phyloP scores from a whole-genome alignment of 371 early-diverging fungal species.

The Fennellomyces sp. region DNA sequence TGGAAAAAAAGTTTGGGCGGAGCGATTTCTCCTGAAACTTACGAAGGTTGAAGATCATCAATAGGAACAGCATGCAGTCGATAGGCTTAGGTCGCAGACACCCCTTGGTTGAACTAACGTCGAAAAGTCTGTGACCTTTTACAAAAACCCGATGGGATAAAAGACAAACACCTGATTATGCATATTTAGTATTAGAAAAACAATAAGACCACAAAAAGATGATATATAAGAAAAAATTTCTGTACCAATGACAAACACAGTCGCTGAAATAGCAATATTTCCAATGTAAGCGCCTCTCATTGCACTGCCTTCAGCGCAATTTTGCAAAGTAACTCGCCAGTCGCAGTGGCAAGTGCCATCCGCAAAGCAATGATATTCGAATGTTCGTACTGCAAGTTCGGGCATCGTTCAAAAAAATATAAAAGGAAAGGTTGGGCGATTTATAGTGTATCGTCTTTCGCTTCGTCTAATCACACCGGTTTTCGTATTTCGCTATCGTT shows the following conservation, averaged over 20 bases:
- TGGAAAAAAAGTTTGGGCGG: neutral
- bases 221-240: neutral
- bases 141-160: slow-evolving; percentile 11
- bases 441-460: too few relatives aligned
- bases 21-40: slow-evolving; percentile 5
- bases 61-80: slow-evolving; percentile 17
- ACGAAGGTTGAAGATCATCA: slow-evolving; percentile 26
- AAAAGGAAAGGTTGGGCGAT: too few relatives aligned
- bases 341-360: slow-evolving; percentile 28
- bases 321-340: slow-evolving; percentile 27
- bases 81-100: slow-evolving; percentile 27
- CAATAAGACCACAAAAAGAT: neutral
- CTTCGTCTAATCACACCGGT: too few relatives aligned
- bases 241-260: slow-evolving; percentile 26
- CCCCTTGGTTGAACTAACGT: slow-evolving; percentile 13
- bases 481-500: too few relatives aligned
- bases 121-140: slow-evolving; percentile 27
- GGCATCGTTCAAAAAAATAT: neutral
- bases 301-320: slow-evolving; percentile 23
- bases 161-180: slow-evolving; percentile 11
- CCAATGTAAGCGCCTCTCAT: slow-evolving; percentile 21
- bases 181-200: neutral
- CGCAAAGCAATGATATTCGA: slow-evolving; percentile 12
- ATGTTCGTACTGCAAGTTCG: slow-evolving; percentile 5
- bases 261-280: slow-evolving; percentile 25